Conservation (phyloP, 1,139 yeast species). For the Hyphopichia burtonii region DNA sequence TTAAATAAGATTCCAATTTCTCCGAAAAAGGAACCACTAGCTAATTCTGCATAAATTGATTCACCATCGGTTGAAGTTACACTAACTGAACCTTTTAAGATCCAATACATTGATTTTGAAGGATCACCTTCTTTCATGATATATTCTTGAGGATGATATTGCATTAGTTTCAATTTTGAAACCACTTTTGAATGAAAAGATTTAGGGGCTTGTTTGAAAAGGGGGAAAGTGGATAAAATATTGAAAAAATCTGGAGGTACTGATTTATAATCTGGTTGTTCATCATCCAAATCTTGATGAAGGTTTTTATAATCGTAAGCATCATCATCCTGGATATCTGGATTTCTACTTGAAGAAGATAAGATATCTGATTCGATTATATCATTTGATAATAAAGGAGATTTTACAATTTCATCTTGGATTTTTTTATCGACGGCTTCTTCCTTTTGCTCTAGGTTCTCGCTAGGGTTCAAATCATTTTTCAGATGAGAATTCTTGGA, state of each 20-base stretch:
- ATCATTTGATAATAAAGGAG: slow-evolving; percentile 1
- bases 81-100: slow-evolving; percentile 68
- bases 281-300: slow-evolving; percentile 9
- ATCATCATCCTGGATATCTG: slow-evolving; percentile 6
- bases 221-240: slow-evolving; percentile 55
- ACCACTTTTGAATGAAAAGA: slow-evolving; percentile 62
- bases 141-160: slow-evolving; percentile 64
- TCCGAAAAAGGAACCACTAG: slow-evolving; percentile 71
- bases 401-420: background rate
- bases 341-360: slow-evolving; percentile 5
- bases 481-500: background rate
- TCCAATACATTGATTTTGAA: slow-evolving; percentile 80
- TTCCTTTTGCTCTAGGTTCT: background rate
- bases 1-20: slow-evolving; percentile 76
- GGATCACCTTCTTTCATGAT: slow-evolving; percentile 71
- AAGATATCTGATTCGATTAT: slow-evolving; percentile 2
- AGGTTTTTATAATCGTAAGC: slow-evolving; percentile 8
- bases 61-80: slow-evolving; percentile 78
- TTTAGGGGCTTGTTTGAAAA: slow-evolving; percentile 65
- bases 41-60: slow-evolving; percentile 65
- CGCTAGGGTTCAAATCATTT: background rate
- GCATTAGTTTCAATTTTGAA: slow-evolving; percentile 55
- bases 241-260: slow-evolving; percentile 56
- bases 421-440: too few relatives aligned
- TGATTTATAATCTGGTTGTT: slow-evolving; percentile 8